phyloP scores from a whole-genome alignment of 768 basidiomycete species.

The Pleurotus pulmonarius region DNA sequence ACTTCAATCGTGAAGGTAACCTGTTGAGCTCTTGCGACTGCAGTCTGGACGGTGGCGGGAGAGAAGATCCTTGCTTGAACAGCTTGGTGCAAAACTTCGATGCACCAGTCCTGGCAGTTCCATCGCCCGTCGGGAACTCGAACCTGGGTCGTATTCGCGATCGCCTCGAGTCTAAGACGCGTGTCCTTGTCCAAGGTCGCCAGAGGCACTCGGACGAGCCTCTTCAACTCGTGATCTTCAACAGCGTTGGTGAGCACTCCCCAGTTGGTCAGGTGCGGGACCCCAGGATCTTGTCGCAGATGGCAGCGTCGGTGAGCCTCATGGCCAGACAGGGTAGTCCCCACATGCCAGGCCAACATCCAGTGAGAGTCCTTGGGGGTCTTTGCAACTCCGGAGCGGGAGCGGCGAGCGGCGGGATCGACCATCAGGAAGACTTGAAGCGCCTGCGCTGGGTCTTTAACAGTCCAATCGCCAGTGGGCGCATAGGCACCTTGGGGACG shows the following conservation, averaged over 20 bases:
- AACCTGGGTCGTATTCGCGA: background rate
- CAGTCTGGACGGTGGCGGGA: background rate
- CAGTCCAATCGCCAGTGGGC: background rate
- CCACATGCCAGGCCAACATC: background rate
- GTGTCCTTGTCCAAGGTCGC: background rate
- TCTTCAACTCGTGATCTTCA: background rate
- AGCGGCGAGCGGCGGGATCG: background rate
- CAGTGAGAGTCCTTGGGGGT: background rate
- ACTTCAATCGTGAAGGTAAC: background rate
- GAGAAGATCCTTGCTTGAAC: background rate
- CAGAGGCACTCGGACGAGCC: background rate
- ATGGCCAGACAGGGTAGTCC: background rate
- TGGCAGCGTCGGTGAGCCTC: background rate
- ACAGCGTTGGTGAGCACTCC: background rate
- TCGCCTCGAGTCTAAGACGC: background rate
- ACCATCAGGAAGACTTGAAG: background rate
- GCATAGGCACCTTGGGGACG: background rate
- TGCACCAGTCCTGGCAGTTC: conserved; percentile 5
- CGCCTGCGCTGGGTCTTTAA: background rate
- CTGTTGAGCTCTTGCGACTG: background rate
- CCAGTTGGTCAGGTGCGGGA: background rate
- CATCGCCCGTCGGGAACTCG: background rate
- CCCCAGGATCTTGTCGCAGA: background rate
- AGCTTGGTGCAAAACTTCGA: background rate
- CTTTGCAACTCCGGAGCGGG: background rate